A percentile compares a stretch with the other conserved stretches of the same genome.
Evolutionary conservation across 1,284 basidiomycete species (phyloP).

Genomic region (Apiotrichum gracile): DNA sequence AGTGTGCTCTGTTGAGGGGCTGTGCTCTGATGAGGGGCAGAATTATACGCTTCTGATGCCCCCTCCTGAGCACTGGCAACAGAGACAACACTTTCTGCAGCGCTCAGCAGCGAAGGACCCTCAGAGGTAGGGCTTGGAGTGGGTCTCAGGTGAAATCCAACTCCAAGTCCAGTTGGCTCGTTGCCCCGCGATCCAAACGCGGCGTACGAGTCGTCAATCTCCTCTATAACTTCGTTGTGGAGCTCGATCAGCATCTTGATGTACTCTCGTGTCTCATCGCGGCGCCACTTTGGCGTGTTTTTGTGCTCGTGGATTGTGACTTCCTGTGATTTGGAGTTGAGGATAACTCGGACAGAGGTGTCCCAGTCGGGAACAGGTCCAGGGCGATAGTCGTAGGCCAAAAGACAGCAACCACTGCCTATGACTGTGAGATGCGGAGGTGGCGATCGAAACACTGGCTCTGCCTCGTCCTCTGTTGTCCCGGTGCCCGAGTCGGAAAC

Average conservation of each 20-base stretch:
- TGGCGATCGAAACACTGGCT: background rate
- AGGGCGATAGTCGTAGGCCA: background rate
- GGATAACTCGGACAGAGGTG: background rate
- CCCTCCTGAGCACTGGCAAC: no score
- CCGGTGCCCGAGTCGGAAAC: background rate
- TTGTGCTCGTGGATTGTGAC: constrained; percentile 1
- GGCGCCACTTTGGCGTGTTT: background rate
- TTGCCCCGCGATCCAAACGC: background rate
- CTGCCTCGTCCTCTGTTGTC: background rate
- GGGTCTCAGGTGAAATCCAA: background rate
- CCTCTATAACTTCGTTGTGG: background rate
- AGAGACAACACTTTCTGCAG: no score
- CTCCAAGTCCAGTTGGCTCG: background rate
- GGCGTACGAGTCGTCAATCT: constrained; percentile 1
- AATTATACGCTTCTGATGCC: no score
- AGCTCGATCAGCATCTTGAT: constrained; percentile 2
- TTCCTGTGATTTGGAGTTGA: constrained; percentile 1
- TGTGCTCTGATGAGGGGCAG: no score
- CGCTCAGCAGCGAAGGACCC: background rate
- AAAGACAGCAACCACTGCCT: background rate
- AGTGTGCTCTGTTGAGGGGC: no score
- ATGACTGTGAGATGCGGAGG: background rate
- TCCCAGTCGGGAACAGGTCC: background rate
- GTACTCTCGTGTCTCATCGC: background rate
- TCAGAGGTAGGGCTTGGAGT: background rate